Evolutionary conservation across 23 red algal genomes (phyloP), one percentile per base, ranked within the genome.

Genomic region (Pyropia haitanensis): DNA sequence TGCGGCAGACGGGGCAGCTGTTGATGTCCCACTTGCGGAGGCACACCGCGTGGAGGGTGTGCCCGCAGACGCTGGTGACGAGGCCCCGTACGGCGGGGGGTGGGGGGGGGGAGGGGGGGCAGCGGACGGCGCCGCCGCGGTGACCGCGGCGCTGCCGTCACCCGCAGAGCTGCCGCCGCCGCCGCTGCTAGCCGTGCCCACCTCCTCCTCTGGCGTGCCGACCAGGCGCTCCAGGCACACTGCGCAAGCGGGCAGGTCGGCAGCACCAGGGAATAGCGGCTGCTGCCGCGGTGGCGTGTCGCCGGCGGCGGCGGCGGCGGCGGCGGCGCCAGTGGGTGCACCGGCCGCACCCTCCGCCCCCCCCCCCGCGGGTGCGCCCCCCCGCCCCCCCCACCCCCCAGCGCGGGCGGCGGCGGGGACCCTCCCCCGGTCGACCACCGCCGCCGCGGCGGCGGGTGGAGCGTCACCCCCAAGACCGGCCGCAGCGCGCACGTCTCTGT

Each of bases 51-150:
- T 88, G 83, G 71, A 88, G 70, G 3, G 67, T 78, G 65, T 88
- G 83, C n/a, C 77, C 77, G 46, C 83, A 88, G 23, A 88, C 76
- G 16, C 66, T 79, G 19, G 83, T 88, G 60, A 88, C 73, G 19
- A 88, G 67, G 0, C 71, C 83, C 15, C 56, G 51, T 10, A 19
- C 15, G 10, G 52, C 14, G 5, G 58, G 39, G 7, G 10, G 39
- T 13, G 39, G 10, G 0, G 39, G 39, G 39, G 39, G 39, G 2
- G 31, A 33, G 3, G 31, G 39, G 39, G 2, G 7, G 39, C 1
- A 9, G 39, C 5, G 39, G 10, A 9, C 8, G 39, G 39, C 2
- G 13, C 2, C 4, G 39, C 0, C 39, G 39, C 39, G 4, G 39
- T 9, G 55, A 15, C 39, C 4, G 39, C 8, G 55, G 7, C 39